Evolutionary conservation across 768 basidiomycete species (phyloP), one percentile per base, ranked within the genome.

Genomic region (Candolleomyces eurysporus): DNA sequence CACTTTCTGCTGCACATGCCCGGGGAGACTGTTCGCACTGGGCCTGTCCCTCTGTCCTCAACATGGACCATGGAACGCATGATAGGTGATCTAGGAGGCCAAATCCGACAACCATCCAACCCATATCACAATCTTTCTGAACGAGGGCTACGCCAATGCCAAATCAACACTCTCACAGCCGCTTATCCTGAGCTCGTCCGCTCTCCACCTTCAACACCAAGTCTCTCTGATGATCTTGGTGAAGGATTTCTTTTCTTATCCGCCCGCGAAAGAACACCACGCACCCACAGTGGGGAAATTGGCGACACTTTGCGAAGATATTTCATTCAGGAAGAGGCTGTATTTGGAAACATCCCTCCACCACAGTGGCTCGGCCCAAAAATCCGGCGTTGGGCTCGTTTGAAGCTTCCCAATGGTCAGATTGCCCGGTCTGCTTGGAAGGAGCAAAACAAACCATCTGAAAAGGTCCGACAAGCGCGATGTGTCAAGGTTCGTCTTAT

Each of bases 331-430:
- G 55, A 55, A 17, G 61, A 56, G 13, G 17, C 39, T 19, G 30
- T 42, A 16, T 55, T 48, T 22, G 46, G 46, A 61, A 49, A 22
- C 4, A 8, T 49, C 16, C 30, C 21, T 31, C 30, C 26, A 40
- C 26, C 6, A 4, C 19, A 48, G 19, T 48, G 73, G 75, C 21
- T 42, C 5, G 51, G 56, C 43, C 39, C 46, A 6, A 30, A 50
- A 17, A 30, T 69, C 16, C 32, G 13, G 3, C 61, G 66, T 2
- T 73, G 72, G 73, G 71, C 72, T 32, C 65, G 72, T 13, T 58
- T 75, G 17, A 65, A 58, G n/a, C 66, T 75, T 16, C 73, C 72
- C 46, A 75, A 72, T 64, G 71, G 71, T 4, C 73, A 75, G 50
- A 63, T 68, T 39, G 72, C 66, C 14, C 65, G 69, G 7, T 72